phyloP scores from a whole-genome alignment of 495 filamentous ascomycete species.

The Penicillium lagena region DNA sequence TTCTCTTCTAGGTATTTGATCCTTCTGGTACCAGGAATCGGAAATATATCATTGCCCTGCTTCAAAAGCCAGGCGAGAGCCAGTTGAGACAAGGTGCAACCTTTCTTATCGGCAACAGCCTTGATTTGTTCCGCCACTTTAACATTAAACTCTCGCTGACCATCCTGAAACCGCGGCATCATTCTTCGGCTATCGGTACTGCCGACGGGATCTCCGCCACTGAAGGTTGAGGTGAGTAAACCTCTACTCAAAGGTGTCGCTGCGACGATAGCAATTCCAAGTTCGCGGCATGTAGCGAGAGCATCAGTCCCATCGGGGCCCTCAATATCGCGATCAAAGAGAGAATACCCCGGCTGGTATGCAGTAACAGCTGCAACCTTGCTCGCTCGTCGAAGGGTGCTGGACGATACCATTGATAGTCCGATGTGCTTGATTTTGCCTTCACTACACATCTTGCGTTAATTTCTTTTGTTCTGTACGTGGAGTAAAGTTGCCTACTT shows the following conservation, averaged over 20 bases:
- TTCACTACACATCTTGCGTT: constrained; percentile 17
- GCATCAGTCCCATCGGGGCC: constrained; percentile 33
- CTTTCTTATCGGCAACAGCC: constrained; percentile 34
- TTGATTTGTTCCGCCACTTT: not conserved
- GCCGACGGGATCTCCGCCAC: constrained; percentile 18
- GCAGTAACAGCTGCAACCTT: constrained; percentile 31
- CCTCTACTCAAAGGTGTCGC: constrained; percentile 43
- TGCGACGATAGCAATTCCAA: constrained; percentile 37
- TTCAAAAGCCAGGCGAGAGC: constrained; percentile 48
- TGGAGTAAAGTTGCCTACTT: too few relatives aligned
- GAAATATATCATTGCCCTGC: constrained; percentile 52
- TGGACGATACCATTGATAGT: constrained; percentile 23
- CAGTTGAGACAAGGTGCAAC: constrained; percentile 39
- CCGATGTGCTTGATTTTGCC: constrained; percentile 46
- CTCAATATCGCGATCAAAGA: constrained; percentile 49
- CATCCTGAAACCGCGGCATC: too few relatives aligned
- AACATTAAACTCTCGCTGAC: too few relatives aligned
- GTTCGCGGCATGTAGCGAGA: constrained; percentile 42
- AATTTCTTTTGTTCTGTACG: too few relatives aligned
- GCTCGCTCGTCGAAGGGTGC: constrained; percentile 32
- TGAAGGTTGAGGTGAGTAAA: constrained; percentile 29
- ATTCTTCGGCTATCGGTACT: too few relatives aligned
- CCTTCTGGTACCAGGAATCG: constrained; percentile 53
- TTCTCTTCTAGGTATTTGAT: constrained; percentile 55
- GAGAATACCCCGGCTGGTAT: constrained; percentile 40